phyloP scores from a whole-genome alignment of 495 filamentous ascomycete genomes.

The Glonium stellatum region DNA sequence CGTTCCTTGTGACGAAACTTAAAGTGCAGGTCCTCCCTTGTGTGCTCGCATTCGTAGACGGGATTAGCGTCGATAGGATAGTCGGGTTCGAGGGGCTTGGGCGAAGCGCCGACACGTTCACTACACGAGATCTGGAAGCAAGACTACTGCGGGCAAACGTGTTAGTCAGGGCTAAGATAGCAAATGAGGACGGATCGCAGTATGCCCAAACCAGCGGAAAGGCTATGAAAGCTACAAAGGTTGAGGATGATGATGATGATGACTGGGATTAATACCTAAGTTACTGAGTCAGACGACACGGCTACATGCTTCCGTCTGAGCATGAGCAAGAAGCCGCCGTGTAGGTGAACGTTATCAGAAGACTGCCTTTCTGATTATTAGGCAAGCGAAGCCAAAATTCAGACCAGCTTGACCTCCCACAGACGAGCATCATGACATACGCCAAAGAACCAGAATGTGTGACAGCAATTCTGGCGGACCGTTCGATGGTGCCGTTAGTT shows the following conservation, averaged over 20 bases:
- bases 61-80: slow-evolving; percentile 58
- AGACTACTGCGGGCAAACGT: slow-evolving; percentile 55
- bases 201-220: slow-evolving; percentile 27
- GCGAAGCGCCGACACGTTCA: slow-evolving; percentile 54
- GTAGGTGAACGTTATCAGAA: too few species aligned
- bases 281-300: too few species aligned
- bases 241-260: slow-evolving; percentile 37
- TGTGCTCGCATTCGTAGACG: slow-evolving; percentile 66
- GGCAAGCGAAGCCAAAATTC: too few species aligned
- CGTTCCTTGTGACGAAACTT: slow-evolving; percentile 65
- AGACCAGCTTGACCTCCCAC: too few species aligned
- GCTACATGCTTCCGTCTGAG: too few species aligned
- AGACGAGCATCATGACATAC: too few species aligned
- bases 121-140: slow-evolving; percentile 55
- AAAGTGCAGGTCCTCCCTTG: slow-evolving; percentile 67
- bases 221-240: slow-evolving; percentile 34
- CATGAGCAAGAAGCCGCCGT: too few species aligned
- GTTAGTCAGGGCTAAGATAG: slow-evolving; percentile 49
- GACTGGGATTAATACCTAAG: slow-evolving; percentile 56
- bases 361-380: too few species aligned
- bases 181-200: slow-evolving; percentile 35
- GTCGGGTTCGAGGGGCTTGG: slow-evolving; percentile 70
- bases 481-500: too few species aligned
- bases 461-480: too few species aligned
- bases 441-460: too few species aligned